Conservation (phyloP, 495 filamentous ascomycete species). For the Amphirosellinia nigrospora region DNA sequence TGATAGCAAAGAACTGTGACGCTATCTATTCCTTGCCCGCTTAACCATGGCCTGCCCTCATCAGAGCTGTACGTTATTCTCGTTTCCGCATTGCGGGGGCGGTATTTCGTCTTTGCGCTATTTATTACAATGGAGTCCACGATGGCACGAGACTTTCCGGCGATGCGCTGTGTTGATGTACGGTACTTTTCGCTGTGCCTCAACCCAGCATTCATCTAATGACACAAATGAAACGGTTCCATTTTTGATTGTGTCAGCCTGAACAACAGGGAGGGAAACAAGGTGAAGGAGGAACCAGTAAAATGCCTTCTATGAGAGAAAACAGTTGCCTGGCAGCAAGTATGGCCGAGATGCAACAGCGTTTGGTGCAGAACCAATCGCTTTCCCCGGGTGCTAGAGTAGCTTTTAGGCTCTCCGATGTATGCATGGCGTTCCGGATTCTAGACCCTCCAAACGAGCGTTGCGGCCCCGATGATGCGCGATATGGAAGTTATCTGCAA, state of each 20-base stretch:
- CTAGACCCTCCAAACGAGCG: background rate
- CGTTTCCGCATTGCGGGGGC: background rate
- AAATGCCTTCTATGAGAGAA: background rate
- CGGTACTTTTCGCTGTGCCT: constrained; percentile 22
- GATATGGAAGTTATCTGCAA: background rate
- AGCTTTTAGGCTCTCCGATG: background rate
- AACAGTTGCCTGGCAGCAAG: background rate
- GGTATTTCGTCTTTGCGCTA: background rate
- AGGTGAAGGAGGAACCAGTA: background rate
- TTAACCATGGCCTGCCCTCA: background rate
- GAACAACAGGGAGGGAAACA: background rate
- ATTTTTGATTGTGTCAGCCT: background rate
- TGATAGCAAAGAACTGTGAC: background rate
- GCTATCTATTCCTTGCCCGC: background rate
- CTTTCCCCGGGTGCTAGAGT: background rate
- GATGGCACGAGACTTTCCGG: constrained; percentile 26
- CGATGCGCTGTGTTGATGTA: constrained; percentile 21
- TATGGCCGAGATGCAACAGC: background rate
- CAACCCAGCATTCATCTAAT: background rate
- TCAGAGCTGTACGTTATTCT: background rate
- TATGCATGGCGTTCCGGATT: background rate
- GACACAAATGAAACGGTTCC: constrained; percentile 9
- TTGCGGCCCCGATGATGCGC: background rate
- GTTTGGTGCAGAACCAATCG: background rate
- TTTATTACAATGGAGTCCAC: background rate